phyloP scores from a whole-genome alignment of 305 asterid species.

The Salvia sclarea region DNA sequence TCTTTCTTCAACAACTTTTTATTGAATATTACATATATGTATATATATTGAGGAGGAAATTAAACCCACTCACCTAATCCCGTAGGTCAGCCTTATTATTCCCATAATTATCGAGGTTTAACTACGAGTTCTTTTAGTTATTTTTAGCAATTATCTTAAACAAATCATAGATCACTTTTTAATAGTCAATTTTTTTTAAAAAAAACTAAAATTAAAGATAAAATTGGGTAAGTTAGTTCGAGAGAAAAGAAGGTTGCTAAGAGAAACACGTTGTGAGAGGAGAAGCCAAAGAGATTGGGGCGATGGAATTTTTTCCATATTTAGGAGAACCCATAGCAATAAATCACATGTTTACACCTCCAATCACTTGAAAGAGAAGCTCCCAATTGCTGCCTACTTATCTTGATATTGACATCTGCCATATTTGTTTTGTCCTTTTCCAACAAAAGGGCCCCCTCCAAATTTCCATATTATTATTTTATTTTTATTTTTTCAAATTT shows the following conservation, averaged over 20 bases:
- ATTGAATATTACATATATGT: background rate
- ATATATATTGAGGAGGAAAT: background rate
- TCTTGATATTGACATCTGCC: slow-evolving; percentile 61
- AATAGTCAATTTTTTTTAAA: background rate
- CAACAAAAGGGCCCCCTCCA: slow-evolving; percentile 28
- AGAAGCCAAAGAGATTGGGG: slow-evolving; percentile 30
- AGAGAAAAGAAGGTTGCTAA: background rate
- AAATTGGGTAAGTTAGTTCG: background rate
- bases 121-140: background rate
- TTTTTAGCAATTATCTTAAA: background rate
- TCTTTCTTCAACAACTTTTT: background rate
- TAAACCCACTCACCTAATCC: background rate
- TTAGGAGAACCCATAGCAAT: slow-evolving; percentile 46
- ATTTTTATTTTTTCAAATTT: background rate
- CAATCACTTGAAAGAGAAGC: slow-evolving; percentile 42
- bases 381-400: slow-evolving; percentile 45
- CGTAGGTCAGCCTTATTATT: background rate
- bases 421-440: slow-evolving; percentile 34
- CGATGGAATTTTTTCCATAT: slow-evolving; percentile 37
- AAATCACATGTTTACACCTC: slow-evolving; percentile 56
- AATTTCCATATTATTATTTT: background rate
- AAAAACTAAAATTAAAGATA: background rate
- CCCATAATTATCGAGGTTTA: background rate
- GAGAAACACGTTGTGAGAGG: slow-evolving; percentile 47
- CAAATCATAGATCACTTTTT: background rate